Conservation (phyloP, 371 early-diverging fungal species). For the Capniomyces stellatus region DNA sequence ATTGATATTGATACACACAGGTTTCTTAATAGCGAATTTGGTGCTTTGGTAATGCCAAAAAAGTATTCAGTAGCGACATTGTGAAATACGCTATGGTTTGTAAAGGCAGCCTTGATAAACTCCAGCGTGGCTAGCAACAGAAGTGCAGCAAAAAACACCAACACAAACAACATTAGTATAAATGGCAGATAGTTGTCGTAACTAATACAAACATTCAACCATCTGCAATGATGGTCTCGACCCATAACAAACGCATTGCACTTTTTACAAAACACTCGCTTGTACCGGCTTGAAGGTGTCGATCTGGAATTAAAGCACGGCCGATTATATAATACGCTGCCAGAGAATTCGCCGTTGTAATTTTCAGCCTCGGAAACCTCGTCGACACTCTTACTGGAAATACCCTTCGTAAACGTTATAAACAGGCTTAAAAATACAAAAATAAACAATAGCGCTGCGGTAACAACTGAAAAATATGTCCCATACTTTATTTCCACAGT, state of each 20-base stretch:
- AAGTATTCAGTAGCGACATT: background rate
- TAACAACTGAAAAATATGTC: no score
- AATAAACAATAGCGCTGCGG: no score
- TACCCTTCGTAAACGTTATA: no score
- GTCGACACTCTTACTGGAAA: no score
- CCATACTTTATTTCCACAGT: no score
- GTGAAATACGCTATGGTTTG: background rate
- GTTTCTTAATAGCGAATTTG: background rate
- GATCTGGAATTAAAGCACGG: no score
- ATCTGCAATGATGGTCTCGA: constrained; percentile 71
- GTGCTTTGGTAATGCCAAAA: background rate
- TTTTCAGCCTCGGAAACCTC: no score
- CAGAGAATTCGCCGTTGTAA: no score
- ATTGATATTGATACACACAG: background rate
- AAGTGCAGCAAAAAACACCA: background rate
- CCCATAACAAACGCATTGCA: constrained; percentile 64
- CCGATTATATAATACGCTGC: no score
- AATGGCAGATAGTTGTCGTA: constrained; percentile 35
- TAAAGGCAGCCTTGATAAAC: background rate
- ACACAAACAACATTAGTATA: constrained; percentile 3
- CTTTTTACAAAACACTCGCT: constrained; percentile 27
- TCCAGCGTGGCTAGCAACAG: background rate
- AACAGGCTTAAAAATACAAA: no score
- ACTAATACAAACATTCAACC: constrained; percentile 60
- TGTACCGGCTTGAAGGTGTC: no score